Conservation (phyloP, 257 asterid genomes). For the Gynochthodes officinalis region DNA sequence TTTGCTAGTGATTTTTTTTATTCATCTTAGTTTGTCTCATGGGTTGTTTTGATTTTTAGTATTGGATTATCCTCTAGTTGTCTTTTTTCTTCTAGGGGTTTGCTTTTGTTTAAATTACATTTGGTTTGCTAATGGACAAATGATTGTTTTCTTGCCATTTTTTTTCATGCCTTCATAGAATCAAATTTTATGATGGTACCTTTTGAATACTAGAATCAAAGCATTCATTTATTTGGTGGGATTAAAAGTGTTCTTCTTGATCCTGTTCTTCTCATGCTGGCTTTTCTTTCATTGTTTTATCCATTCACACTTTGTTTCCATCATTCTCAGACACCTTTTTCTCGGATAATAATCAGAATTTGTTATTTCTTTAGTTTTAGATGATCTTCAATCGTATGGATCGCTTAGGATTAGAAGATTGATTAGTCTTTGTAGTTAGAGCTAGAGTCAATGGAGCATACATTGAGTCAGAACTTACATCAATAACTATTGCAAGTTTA, state of each 20-base stretch:
- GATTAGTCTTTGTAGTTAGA: not conserved
- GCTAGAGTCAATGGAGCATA: not conserved
- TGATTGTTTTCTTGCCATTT: not conserved
- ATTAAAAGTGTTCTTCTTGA: not conserved
- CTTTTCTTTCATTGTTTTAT: not conserved
- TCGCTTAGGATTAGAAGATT: not conserved
- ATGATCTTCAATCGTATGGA: no score
- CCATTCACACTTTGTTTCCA: not conserved
- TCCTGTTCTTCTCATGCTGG: not conserved
- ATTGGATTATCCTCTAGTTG: not conserved
- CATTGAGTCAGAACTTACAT: not conserved
- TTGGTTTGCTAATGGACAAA: not conserved
- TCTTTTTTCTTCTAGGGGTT: not conserved
- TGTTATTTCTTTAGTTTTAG: no score
- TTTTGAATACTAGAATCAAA: not conserved
- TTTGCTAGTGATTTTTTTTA: not conserved
- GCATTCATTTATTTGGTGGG: not conserved
- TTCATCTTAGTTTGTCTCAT: not conserved
- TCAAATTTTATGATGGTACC: not conserved
- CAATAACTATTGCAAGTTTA: not conserved
- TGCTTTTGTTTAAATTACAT: not conserved
- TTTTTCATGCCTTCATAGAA: not conserved
- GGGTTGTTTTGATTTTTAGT: not conserved
- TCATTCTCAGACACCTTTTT: not conserved
- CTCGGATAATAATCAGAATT: not conserved